Conservation (phyloP, 108 stramenopile genomes). For the Conticribra weissflogii region DNA sequence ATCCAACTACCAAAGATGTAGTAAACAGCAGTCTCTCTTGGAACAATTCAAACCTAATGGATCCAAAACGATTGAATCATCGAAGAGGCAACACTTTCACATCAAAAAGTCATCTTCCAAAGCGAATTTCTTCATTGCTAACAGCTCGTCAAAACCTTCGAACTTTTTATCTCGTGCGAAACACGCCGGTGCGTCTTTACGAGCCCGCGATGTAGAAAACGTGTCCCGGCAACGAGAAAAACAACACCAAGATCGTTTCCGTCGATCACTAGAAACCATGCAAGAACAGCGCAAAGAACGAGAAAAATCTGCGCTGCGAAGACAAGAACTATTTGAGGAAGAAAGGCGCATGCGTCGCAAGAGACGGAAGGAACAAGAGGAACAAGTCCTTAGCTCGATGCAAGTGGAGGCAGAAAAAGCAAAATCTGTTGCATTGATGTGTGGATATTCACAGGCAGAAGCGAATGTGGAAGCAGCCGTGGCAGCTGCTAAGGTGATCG, state of each 20-base stretch:
- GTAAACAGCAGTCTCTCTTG: too few relatives aligned
- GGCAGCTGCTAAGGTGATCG: conserved; percentile 36
- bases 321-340: conserved; percentile 22
- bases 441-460: conserved; percentile 31
- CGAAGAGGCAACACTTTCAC: not conserved
- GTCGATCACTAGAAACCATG: conserved; percentile 31
- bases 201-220: conserved; percentile 30
- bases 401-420: conserved; percentile 42
- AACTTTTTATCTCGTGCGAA: conserved; percentile 42
- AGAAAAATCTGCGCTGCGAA: conserved; percentile 24
- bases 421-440: conserved; percentile 32
- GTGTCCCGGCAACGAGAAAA: not conserved
- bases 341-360: conserved; percentile 18
- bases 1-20: too few relatives aligned
- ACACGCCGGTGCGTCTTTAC: conserved; percentile 27
- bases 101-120: conserved; percentile 5
- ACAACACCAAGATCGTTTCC: conserved; percentile 25
- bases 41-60: too few relatives aligned
- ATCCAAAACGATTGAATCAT: not conserved
- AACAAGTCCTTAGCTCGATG: conserved; percentile 29
- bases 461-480: conserved; percentile 42
- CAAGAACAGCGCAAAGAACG: conserved; percentile 29
- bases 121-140: conserved; percentile 31
- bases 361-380: conserved; percentile 10
- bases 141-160: conserved; percentile 24